Conservation (phyloP, 1,139 yeast genomes). For the Lodderomyces jiufengensis region DNA sequence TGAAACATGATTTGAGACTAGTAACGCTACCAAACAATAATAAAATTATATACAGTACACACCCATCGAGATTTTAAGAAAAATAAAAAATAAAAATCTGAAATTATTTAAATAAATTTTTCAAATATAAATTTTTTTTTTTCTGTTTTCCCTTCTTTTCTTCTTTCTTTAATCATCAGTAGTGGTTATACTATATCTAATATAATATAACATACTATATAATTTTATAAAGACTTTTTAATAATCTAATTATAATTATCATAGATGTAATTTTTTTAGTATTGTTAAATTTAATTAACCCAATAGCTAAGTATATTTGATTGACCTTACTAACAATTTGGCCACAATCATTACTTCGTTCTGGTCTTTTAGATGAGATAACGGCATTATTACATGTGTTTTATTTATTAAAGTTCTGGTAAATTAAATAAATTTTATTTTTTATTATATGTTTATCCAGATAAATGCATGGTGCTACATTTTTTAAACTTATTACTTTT, state of each 20-base stretch:
- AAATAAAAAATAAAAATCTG: too few relatives aligned
- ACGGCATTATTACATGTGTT: constrained; percentile 25
- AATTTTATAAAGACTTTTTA: constrained; percentile 48
- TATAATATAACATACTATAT: constrained; percentile 43
- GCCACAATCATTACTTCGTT: constrained; percentile 71
- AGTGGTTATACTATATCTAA: constrained; percentile 69
- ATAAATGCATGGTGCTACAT: constrained; percentile 52
- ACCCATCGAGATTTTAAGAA: too few relatives aligned
- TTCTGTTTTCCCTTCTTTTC: constrained; percentile 19
- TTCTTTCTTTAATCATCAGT: constrained; percentile 46
- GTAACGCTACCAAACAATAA: too few relatives aligned
- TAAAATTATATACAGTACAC: not conserved
- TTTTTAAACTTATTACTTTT: constrained; percentile 3
- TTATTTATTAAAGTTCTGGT: constrained; percentile 22
- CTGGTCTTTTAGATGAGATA: constrained; percentile 67
- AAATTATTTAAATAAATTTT: not conserved
- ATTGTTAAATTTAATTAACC: constrained; percentile 12
- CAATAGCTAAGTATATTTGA: constrained; percentile 47
- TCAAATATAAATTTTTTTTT: constrained; percentile 3
- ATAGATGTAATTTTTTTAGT: constrained; percentile 12
- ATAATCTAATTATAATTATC: constrained; percentile 9
- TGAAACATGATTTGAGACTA: too few relatives aligned
- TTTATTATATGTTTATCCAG: constrained; percentile 26
- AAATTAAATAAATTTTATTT: constrained; percentile 13
- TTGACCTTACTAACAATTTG: constrained; percentile 59